Evolutionary conservation across 805 yeast genomes (phyloP), one percentile per base, ranked within the genome.

Genomic region (Scheffersomyces lignosus): DNA sequence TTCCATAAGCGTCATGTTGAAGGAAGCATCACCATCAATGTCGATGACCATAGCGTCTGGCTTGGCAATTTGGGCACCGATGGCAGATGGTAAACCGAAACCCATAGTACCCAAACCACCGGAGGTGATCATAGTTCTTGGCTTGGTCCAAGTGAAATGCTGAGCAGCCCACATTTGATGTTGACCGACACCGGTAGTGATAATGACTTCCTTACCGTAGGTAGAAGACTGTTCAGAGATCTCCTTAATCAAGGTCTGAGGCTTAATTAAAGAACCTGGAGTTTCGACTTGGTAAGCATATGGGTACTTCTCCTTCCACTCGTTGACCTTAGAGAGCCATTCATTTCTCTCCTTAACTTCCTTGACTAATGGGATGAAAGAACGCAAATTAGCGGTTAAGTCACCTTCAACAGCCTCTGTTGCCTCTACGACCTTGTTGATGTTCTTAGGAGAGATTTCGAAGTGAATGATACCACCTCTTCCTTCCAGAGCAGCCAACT

Each of bases 151-250:
- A 35, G 89, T 80, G 80, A 86, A 90, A 66, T 89, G 90, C 71
- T 93, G 99, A 18, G 98, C 98, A 26, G 98, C 95, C 99, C 99
- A 91, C 99, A 91, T 91, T 73, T 91, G 99, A 76, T 91, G 99
- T 75, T 93, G 99, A 43, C 99, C 99, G 36, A 93, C 98, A 75
- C 99, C 99, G 25, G 99, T 93, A 36, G 98, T 85, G 52, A 91
- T 83, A 52, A 90, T 79, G 41, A 87, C 89, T 51, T 86, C 90
- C 56, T 79, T 86, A 46, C 72, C 73, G 38, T 76, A 74, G 37
- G 70, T 77, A 33, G 69, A 63, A 22, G 89, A 81, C 51, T 89
- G 82, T 44, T 79, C 75, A 3, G 93, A 79, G 38, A 93, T 75
- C 64, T 87, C 91, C 30, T 74, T 63, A 47, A 93, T 80, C 34